Evolutionary conservation across 1,139 yeast species (phyloP), one percentile per base, ranked within the genome.

Genomic region (Yamadazyma sp.): DNA sequence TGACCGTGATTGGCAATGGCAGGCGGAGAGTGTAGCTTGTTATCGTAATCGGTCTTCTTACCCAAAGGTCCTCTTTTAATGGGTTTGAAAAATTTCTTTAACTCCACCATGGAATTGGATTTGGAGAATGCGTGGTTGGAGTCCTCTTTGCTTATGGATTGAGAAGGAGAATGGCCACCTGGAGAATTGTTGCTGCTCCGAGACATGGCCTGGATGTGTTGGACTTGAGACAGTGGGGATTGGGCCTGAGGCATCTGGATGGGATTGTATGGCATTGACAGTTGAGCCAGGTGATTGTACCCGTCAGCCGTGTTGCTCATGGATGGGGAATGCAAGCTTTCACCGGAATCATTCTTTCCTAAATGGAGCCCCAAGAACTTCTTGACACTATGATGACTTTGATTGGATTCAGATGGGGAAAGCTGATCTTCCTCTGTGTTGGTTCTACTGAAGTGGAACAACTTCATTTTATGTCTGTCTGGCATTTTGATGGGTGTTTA

Each of bases 391-490:
- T 50, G 42, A 33, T 52, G 53, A 6, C 65, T 56, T 28, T 58
- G 65, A 45, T 65, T 62, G 29, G 71, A 61, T n/a, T 62, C 57
- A 3, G 67, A 59, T 3, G 67, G 68, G 7, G 63, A 55, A 38
- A 64, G 51, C 29, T 55, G 55, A 12, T 64, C 68, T 15, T 58
- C 67, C 5, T 45, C 46, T 3, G 55, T 49, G 30, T 43, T 43
- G 10, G 59, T 49, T 36, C 52, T 54, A 42, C 62, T 63, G 48
- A 67, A 64, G 44, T 60, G 62, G 43, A 67, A 65, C 36, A 71
- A 54, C 57, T 70, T 69, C 52, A 68, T 59, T 48, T 68, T 70
- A 52, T 68, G 76, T 58, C 66, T 67, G 47, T 71, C 77, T 30
- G 76, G 76, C 77, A 71, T 70, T 22, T 12, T 15, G 30, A n/a